Conservation (phyloP, 148 eudicot genomes). For the Amaranthus hypochondriacus region DNA sequence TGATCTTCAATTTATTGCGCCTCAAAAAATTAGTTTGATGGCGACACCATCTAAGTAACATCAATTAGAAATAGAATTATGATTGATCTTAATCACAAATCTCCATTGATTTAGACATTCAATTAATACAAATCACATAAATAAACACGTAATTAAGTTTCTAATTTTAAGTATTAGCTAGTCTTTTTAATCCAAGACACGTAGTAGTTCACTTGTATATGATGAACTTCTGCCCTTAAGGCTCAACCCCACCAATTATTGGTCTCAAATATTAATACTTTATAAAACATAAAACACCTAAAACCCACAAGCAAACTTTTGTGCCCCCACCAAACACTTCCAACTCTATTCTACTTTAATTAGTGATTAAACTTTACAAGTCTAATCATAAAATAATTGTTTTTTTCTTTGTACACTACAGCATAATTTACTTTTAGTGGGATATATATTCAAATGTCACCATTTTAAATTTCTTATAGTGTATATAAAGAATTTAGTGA, state of each 20-base stretch:
- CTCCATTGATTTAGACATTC: constrained; percentile 13
- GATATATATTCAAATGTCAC: too few relatives aligned
- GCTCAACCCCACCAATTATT: constrained; percentile 24
- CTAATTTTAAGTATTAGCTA: neutral
- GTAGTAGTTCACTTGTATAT: constrained; percentile 16
- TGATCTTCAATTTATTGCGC: neutral
- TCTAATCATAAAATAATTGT: constrained; percentile 2
- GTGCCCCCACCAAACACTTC: constrained; percentile 24
- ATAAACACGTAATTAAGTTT: constrained; percentile 23
- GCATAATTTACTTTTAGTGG: too few relatives aligned
- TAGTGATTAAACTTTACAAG: constrained; percentile 1
- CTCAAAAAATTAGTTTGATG: neutral
- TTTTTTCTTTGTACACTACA: neutral
- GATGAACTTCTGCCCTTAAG: constrained; percentile 4
- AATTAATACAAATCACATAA: constrained; percentile 6
- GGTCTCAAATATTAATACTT: constrained; percentile 23
- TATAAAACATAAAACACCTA: neutral
- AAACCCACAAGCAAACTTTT: constrained; percentile 13
- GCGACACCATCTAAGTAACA: neutral
- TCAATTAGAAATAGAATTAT: constrained; percentile 11
- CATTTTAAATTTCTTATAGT: too few relatives aligned
- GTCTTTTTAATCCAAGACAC: constrained; percentile 18
- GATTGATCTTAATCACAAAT: neutral
- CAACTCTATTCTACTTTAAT: constrained; percentile 7
- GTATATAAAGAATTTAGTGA: too few relatives aligned